Base-by-base conservation (phyloP, 495 filamentous ascomycete genomes). In the Tuber aestivum region DNA sequence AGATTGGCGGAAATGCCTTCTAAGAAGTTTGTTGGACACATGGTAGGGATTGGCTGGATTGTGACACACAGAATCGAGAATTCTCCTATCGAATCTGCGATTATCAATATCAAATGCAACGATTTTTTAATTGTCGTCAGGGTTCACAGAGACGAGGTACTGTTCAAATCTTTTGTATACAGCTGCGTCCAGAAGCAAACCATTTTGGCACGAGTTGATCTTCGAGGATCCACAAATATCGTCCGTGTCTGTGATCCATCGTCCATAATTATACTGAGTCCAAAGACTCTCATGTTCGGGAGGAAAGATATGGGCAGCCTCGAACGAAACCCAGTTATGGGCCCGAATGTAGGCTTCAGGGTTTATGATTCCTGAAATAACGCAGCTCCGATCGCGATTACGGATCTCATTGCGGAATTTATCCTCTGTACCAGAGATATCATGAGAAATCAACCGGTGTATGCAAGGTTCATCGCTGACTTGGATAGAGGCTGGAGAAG, bases 101-200 rank as follows among this genome's bases (percentile, higher is more conserved):
- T 3, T 3, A 72, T 84, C 79, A 42, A 84, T 83, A 9, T 44
- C 72, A 69, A 84, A 83, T 27, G 21, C 68, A 32, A 77, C 74
- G 50, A 83, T 79, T 74, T 82, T 82, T 69, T 82, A 83, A 65
- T 76, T 75, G 41, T 81, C 82, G 27, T 81, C 74, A 12, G 78
- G 79, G 35, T 81, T 80, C 16, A 81, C 70, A 7, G 79, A 77
- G 1, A 81, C 20, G 21, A 72, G 35, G 65, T 81, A 80, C 35
- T 48, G n/a, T 41, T 81, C 75, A 41, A 81, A 80, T 20, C 41
- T 35, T 23, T 14, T 61, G n/a, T 81, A 78, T 8, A 81, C 71
- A 41, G 41, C 70, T 14, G 35, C 20, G n/a, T 70, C 2, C 9
- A 81, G 74, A n/a, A 81, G 75, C 9, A 81, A n/a, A 9, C 75